These are phyloP conservation scores for Phytophthora melonis DNA, from an alignment of 352 stramenopile genomes.

Conservation along the genomic window DNA sequence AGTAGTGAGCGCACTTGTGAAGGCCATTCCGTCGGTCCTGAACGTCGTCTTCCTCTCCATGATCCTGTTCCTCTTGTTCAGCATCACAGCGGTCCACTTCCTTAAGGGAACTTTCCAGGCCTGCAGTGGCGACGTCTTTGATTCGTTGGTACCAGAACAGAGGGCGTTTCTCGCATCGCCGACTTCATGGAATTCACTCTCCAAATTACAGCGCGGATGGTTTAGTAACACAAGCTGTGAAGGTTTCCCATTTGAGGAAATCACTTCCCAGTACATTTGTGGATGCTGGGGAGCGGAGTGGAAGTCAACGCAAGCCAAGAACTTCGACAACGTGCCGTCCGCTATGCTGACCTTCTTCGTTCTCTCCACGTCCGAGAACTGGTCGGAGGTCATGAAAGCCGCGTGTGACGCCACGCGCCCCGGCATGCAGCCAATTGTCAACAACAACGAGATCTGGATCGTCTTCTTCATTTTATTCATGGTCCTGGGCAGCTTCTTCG, in stretches of 20 bases:
- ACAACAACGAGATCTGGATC: slow-evolving; percentile 75
- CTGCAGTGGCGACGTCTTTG: slow-evolving; percentile 71
- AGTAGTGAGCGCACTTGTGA: slow-evolving; percentile 89
- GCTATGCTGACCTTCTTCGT: slow-evolving; percentile 91
- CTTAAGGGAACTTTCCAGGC: slow-evolving; percentile 90
- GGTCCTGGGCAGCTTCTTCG: slow-evolving; percentile 92
- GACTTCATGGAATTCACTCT: slow-evolving; percentile 43
- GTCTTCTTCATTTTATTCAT: slow-evolving; percentile 92
- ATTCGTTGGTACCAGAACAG: slow-evolving; percentile 37
- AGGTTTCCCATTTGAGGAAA: slow-evolving; percentile 35
- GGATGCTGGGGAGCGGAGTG: slow-evolving; percentile 59
- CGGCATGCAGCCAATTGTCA: slow-evolving; percentile 91
- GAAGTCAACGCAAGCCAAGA: slow-evolving; percentile 50
- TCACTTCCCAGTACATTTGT: slow-evolving; percentile 75
- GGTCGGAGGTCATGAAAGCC: slow-evolving; percentile 90
- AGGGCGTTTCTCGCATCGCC: slow-evolving; percentile 52
- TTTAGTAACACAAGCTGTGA: slow-evolving; percentile 52
- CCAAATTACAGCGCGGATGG: slow-evolving; percentile 42
- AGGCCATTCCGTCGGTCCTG: slow-evolving; percentile 83
- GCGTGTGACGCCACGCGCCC: slow-evolving; percentile 84
- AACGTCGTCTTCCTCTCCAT: slow-evolving; percentile 90
- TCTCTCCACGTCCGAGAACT: slow-evolving; percentile 93
- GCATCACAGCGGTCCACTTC: slow-evolving; percentile 93
- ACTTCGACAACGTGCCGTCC: slow-evolving; percentile 84
- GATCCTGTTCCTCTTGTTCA: slow-evolving; percentile 95